phyloP scores from a whole-genome alignment of 2,329 filamentous ascomycete genomes.

The Cercospora janseana region DNA sequence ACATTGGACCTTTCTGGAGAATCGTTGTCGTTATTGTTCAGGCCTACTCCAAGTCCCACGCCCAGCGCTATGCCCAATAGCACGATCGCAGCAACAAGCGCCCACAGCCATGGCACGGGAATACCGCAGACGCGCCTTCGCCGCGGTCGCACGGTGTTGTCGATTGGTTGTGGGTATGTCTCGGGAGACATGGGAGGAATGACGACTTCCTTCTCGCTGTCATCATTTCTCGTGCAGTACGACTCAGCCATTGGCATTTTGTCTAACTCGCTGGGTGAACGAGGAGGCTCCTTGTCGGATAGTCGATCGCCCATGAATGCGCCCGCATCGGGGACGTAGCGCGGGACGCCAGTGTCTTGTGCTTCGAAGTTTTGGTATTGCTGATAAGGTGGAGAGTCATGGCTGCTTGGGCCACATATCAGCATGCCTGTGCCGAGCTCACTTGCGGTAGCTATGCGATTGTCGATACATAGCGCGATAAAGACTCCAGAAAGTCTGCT shows the following conservation, averaged over 20 bases:
- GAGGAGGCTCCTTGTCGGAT: slow-evolving; percentile 28
- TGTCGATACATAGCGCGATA: too few species aligned
- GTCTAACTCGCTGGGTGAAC: slow-evolving; percentile 28
- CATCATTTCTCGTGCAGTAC: slow-evolving; percentile 28
- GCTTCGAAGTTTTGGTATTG: slow-evolving; percentile 26
- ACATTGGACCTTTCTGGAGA: neutral
- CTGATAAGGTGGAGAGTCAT: slow-evolving; percentile 31
- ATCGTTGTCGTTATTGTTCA: slow-evolving; percentile 24
- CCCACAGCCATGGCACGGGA: slow-evolving; percentile 22
- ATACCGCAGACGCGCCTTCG: slow-evolving; percentile 28
- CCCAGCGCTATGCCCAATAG: slow-evolving; percentile 37
- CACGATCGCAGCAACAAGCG: slow-evolving; percentile 28
- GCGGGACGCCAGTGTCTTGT: slow-evolving; percentile 20
- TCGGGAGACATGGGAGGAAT: slow-evolving; percentile 19
- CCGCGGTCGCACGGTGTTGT: slow-evolving; percentile 11
- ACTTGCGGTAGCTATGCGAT: neutral
- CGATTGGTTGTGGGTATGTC: slow-evolving; percentile 14
- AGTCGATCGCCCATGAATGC: slow-evolving; percentile 12
- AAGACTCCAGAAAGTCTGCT: too few species aligned
- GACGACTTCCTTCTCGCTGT: slow-evolving; percentile 34
- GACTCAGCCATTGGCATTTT: slow-evolving; percentile 32
- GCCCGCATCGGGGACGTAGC: slow-evolving; percentile 19
- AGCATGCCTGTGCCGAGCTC: neutral
- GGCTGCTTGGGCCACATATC: slow-evolving; percentile 14
- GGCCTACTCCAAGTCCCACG: slow-evolving; percentile 40